Conservation (phyloP, 306 rosid species). For the Vigna hirtella region DNA sequence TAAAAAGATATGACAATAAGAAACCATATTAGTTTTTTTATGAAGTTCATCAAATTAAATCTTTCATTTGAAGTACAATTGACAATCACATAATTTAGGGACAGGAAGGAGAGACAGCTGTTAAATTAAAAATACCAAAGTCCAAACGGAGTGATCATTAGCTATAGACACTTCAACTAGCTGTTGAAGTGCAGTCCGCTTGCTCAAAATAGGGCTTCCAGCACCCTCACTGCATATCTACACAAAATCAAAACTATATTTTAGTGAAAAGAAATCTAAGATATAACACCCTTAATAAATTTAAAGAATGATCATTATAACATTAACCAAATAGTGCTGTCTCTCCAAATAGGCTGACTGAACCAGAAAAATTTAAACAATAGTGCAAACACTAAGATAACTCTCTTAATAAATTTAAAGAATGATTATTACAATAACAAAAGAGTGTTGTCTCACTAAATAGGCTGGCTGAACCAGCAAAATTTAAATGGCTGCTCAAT, state of each 20-base stretch:
- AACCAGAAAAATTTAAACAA: conserved; percentile 32
- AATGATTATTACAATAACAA: conserved; percentile 12
- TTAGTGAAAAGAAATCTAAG: conserved; percentile 35
- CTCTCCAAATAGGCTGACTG: not conserved
- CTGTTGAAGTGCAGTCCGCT: conserved; percentile 80
- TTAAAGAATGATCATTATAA: conserved; percentile 10
- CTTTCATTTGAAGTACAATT: conserved; percentile 29
- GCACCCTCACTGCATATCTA: conserved; percentile 77
- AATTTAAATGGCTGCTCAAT: not conserved
- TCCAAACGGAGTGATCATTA: conserved; percentile 85
- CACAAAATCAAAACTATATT: conserved; percentile 36
- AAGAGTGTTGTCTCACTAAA: not conserved
- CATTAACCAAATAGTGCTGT: not conserved
- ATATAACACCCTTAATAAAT: not conserved
- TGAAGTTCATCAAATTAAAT: conserved; percentile 11
- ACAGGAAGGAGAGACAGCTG: conserved; percentile 30
- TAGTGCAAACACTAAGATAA: not conserved
- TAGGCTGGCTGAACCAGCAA: not conserved
- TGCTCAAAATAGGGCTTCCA: conserved; percentile 71
- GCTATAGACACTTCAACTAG: conserved; percentile 76
- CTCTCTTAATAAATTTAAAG: not conserved
- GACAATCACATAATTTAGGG: conserved; percentile 7
- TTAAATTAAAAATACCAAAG: conserved; percentile 63
- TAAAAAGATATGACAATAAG: not conserved
- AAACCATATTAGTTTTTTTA: conserved; percentile 6